Evolutionary conservation across 148 eudicot genomes (phyloP), one percentile per base, ranked within the genome.

Genomic region (Camellia sinensis): DNA sequence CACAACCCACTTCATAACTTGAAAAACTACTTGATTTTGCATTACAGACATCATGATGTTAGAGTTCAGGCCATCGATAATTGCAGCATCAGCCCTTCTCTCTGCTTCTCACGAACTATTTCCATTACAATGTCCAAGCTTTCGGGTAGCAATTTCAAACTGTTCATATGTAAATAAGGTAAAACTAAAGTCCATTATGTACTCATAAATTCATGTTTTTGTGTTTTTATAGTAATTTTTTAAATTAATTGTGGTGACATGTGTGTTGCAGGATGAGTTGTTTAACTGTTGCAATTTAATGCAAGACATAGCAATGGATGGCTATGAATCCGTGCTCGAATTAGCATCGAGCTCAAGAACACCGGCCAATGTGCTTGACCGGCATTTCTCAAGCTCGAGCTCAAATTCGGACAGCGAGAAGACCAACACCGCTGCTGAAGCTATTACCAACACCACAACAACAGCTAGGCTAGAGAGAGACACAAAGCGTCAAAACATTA

Each of bases 61-160:
- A 18, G 87, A 88, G 79, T 90, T 87, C 84, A 87, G 80, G 60
- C 88, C 93, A 43, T 90, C 93, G 2, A 54, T 88, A 41, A 75
- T 88, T 19, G 86, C 90, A 18, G 89, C 93, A 50, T 78, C 90
- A n/a, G 89, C 93, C 40, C 86, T 90, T 61, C 84, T 90, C 43
- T 81, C 65, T 66, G 91, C 91, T 45, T 81, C 87, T 14, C 82
- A 87, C 50, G 93, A 90, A 50, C 84, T 88, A 10, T 83, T 88
- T 72, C 93, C 93, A 57, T 62, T 81, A 41, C 88, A 88, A 76
- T 82, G 81, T 78, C 81, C 86, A 29, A 43, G 80, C 75, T 81
- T 82, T 52, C 53, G 57, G 71, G 62, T 80, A 66, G 86, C 91
- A 21, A 79, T 90, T n/a, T 71, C 71, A n/a, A 70, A 74, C 64